Conservation (phyloP, 2,329 filamentous ascomycete genomes). For the Chrysoporthe deuterocubensis region DNA sequence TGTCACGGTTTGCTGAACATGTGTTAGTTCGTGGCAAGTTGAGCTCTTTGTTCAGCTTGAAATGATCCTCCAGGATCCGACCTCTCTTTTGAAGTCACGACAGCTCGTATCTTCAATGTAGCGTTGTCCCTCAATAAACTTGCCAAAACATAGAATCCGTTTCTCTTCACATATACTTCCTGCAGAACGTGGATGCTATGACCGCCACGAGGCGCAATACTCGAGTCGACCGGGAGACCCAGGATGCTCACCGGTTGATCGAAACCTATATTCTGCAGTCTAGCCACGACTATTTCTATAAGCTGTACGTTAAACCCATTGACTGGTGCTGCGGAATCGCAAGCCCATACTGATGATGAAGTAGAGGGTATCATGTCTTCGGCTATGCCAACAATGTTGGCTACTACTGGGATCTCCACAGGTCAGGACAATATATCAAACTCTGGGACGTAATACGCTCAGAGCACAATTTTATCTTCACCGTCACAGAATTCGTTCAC, state of each 20-base stretch:
- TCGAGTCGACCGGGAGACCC: not conserved
- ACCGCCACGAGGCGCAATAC: not conserved
- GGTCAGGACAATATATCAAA: not conserved
- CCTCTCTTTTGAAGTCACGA: not conserved
- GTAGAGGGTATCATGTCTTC: not conserved
- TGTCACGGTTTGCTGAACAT: not conserved
- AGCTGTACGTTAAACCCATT: not conserved
- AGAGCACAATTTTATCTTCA: conserved; percentile 1
- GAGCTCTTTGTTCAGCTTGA: not conserved
- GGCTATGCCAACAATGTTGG: not conserved
- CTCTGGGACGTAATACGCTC: not conserved
- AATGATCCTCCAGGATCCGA: not conserved
- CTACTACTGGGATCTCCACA: not conserved
- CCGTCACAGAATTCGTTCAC: not conserved
- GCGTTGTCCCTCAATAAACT: not conserved
- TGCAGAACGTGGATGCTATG: not conserved
- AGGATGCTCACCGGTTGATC: not conserved
- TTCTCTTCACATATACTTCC: not conserved
- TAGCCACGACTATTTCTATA: not conserved
- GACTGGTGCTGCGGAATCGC: not conserved
- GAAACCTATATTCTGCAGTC: not conserved
- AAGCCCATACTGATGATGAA: not conserved
- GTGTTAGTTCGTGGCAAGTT: not conserved
- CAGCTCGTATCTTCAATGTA: not conserved
- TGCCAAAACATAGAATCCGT: not conserved